Conservation (phyloP, 73 alveolate genomes). For the Tetrahymena elliotti region DNA sequence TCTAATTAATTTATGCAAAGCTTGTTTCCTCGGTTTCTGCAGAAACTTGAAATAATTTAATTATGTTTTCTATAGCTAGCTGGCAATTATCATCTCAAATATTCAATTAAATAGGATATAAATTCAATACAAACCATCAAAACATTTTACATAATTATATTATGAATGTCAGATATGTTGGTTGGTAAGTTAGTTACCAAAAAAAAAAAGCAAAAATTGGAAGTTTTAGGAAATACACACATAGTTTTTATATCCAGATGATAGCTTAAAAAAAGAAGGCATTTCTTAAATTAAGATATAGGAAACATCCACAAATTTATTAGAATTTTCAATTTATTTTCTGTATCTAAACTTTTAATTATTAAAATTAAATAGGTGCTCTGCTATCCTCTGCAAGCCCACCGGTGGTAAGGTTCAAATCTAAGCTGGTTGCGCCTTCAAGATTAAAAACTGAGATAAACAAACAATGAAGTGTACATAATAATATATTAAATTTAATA, state of each 20-base stretch:
- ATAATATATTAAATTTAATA: neutral
- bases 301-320: neutral
- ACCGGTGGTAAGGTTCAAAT: slow-evolving; percentile 39
- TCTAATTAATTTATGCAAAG: neutral
- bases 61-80: neutral
- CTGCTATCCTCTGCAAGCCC: slow-evolving; percentile 27
- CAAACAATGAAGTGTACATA: neutral
- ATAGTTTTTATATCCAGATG: neutral
- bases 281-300: neutral
- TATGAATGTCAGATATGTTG: neutral
- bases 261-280: neutral
- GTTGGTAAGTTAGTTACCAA: neutral
- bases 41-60: neutral
- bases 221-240: neutral
- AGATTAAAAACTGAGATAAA: slow-evolving; percentile 20
- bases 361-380: slow-evolving; percentile 5
- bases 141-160: neutral
- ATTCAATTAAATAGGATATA: neutral
- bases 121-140: neutral
- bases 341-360: neutral
- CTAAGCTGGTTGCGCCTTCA: slow-evolving; percentile 29
- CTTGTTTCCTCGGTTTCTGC: neutral
- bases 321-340: neutral
- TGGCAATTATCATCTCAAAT: neutral
- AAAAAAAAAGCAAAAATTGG: neutral